These are phyloP conservation scores for Chytridiales sp. DNA, from an alignment of 371 early-diverging fungal species.

Conservation along the genomic window DNA sequence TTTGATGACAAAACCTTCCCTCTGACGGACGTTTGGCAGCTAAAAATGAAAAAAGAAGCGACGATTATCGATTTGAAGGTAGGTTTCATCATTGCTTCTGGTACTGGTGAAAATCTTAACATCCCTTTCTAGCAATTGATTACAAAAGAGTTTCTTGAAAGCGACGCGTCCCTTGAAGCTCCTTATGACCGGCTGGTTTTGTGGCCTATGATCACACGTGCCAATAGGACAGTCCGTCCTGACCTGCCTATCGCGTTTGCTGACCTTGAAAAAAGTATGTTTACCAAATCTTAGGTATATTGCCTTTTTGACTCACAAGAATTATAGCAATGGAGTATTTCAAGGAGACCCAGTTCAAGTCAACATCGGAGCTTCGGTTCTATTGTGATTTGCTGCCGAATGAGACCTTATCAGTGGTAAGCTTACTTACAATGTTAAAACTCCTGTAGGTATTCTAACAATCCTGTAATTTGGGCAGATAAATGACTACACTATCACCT, in stretches of 20 bases:
- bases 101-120: slow-evolving; percentile 52
- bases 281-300: slow-evolving; percentile 1
- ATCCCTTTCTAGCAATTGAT: slow-evolving; percentile 43
- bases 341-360: slow-evolving; percentile 29
- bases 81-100: neutral
- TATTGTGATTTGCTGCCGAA: slow-evolving; percentile 40
- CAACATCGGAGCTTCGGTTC: slow-evolving; percentile 42
- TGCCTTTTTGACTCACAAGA: neutral
- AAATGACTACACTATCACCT: slow-evolving; percentile 31
- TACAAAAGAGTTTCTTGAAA: slow-evolving; percentile 14
- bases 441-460: neutral
- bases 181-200: slow-evolving; percentile 57
- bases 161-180: slow-evolving; percentile 54
- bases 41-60: slow-evolving; percentile 12
- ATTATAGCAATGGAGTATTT: slow-evolving; percentile 43
- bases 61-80: slow-evolving; percentile 28
- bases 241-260: slow-evolving; percentile 57
- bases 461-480: slow-evolving; percentile 1
- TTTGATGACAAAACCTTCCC: slow-evolving; percentile 51
- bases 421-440: neutral
- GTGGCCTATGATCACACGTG: slow-evolving; percentile 75
- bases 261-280: slow-evolving; percentile 34
- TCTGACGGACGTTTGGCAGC: neutral
- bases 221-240: slow-evolving; percentile 81
- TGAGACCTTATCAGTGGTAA: neutral